phyloP scores from a whole-genome alignment of 2,329 filamentous ascomycete species.

The Acarospora socialis region DNA sequence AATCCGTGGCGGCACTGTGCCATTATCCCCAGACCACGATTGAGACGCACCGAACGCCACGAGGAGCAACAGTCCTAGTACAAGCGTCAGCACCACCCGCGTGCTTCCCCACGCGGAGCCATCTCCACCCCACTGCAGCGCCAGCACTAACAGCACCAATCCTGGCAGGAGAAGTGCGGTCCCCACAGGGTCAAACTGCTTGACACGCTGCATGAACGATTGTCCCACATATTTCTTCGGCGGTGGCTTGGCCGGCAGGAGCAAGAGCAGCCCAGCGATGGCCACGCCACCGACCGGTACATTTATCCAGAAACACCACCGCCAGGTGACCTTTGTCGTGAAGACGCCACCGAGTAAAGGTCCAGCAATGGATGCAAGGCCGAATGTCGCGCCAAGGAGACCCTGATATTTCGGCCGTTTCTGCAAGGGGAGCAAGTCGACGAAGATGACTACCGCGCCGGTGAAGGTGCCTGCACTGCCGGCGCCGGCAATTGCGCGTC shows the following conservation, averaged over 20 bases:
- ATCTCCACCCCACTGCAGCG: conserved; percentile 5
- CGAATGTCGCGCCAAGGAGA: conserved; percentile 3
- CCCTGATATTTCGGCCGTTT: conserved; percentile 5
- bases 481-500: conserved; percentile 18
- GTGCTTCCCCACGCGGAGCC: conserved; percentile 1
- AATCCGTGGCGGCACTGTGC: conserved; percentile 5
- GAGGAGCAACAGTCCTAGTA: conserved; percentile 2
- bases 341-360: conserved; percentile 6
- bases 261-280: conserved; percentile 1
- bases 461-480: conserved; percentile 12
- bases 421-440: conserved; percentile 4
- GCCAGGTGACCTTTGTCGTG: conserved; percentile 4
- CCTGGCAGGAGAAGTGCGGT: conserved; percentile 3
- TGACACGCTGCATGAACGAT: neutral
- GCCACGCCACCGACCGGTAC: conserved; percentile 4
- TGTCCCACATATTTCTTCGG: conserved; percentile 2
- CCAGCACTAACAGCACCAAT: conserved; percentile 2
- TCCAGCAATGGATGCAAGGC: conserved; percentile 4
- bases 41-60: conserved; percentile 5
- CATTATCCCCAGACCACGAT: conserved; percentile 2
- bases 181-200: conserved; percentile 5
- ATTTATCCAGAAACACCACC: conserved; percentile 10
- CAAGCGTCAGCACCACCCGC: conserved; percentile 3
- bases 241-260: conserved; percentile 1
- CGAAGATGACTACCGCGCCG: conserved; percentile 3